A percentile compares a stretch with the other conserved stretches of the same genome.
Conservation (phyloP, 2,329 filamentous ascomycete species). For the Mycocentrospora acerina region DNA sequence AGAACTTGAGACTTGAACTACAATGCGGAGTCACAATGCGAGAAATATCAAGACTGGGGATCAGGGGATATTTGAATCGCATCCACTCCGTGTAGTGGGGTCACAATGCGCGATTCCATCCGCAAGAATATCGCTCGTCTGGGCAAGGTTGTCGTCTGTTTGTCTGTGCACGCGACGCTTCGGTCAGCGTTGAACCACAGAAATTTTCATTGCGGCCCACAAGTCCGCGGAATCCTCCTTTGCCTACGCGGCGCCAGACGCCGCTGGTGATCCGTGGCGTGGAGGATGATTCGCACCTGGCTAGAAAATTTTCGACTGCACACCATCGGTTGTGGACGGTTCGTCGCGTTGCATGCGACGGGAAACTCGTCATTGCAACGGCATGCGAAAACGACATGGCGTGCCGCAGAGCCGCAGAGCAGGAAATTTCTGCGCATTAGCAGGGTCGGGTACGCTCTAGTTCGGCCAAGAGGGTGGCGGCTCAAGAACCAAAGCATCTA, state of each 20-base stretch:
- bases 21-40: slow-evolving; percentile 16
- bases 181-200: slow-evolving; percentile 23
- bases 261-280: slow-evolving; percentile 18
- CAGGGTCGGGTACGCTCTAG: slow-evolving; percentile 9
- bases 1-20: slow-evolving; percentile 12
- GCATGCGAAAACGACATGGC: slow-evolving; percentile 3
- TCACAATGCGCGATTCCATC: slow-evolving; percentile 17
- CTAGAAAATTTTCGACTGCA: slow-evolving; percentile 27
- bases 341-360: slow-evolving; percentile 14
- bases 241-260: slow-evolving; percentile 18
- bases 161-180: slow-evolving; percentile 20
- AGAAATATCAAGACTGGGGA: slow-evolving; percentile 15
- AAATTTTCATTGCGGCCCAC: slow-evolving; percentile 40
- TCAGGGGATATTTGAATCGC: slow-evolving; percentile 26
- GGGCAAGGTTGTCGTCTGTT: slow-evolving; percentile 7
- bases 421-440: slow-evolving; percentile 32
- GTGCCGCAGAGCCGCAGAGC: slow-evolving; percentile 8
- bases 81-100: slow-evolving; percentile 17
- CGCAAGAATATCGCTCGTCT: slow-evolving; percentile 21
- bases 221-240: slow-evolving; percentile 16
- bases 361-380: slow-evolving; percentile 4
- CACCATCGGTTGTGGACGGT: slow-evolving; percentile 27
- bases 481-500: slow-evolving; percentile 11
- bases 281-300: slow-evolving; percentile 19
- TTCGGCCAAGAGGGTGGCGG: slow-evolving; percentile 18